Percentiles rank a stretch among this genome's conserved stretches.
These are phyloP conservation scores for Aphanomyces cochlioides DNA, from an alignment of 352 stramenopile genomes.

Conservation along the genomic window DNA sequence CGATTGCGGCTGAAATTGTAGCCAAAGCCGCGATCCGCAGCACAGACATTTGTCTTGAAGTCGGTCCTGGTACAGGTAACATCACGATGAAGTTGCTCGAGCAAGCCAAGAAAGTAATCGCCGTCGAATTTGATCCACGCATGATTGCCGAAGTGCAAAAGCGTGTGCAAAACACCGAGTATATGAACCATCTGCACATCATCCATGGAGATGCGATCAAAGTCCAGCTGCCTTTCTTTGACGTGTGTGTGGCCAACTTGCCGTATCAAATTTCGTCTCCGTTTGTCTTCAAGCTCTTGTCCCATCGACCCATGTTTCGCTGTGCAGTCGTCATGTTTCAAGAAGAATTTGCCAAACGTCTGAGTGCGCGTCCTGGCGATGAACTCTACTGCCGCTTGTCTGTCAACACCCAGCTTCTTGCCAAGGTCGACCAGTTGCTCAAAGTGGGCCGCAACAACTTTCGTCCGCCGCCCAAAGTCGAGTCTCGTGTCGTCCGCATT, in stretches of 20 bases:
- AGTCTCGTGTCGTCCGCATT: conserved; percentile 96
- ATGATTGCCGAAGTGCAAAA: conserved; percentile 99
- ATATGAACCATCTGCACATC: conserved; percentile 94
- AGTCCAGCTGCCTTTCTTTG: conserved; percentile 98
- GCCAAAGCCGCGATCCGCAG: conserved; percentile 93
- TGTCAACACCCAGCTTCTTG: conserved; percentile 98
- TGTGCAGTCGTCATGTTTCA: conserved; percentile 99
- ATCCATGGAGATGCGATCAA: conserved; percentile 99
- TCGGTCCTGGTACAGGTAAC: conserved; percentile 98
- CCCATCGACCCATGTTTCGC: conserved; percentile 97
- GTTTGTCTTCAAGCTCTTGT: conserved; percentile 98
- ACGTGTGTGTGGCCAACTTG: conserved; percentile 99
- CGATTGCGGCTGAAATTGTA: conserved; percentile 96
- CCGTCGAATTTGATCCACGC: conserved; percentile 97
- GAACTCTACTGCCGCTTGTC: conserved; percentile 97
- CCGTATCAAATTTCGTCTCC: conserved; percentile 99
- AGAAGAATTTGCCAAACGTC: conserved; percentile 97
- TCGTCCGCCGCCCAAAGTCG: conserved; percentile 95
- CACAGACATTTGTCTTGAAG: conserved; percentile 96
- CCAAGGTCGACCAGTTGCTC: conserved; percentile 97
- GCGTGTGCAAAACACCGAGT: conserved; percentile 95
- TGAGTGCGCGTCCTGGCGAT: conserved; percentile 96
- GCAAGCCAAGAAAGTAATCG: conserved; percentile 95
- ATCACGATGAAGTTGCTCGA: conserved; percentile 98
- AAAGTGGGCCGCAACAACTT: conserved; percentile 99